phyloP scores from a whole-genome alignment of 495 filamentous ascomycete genomes.

The Aspergillus sparsus region DNA sequence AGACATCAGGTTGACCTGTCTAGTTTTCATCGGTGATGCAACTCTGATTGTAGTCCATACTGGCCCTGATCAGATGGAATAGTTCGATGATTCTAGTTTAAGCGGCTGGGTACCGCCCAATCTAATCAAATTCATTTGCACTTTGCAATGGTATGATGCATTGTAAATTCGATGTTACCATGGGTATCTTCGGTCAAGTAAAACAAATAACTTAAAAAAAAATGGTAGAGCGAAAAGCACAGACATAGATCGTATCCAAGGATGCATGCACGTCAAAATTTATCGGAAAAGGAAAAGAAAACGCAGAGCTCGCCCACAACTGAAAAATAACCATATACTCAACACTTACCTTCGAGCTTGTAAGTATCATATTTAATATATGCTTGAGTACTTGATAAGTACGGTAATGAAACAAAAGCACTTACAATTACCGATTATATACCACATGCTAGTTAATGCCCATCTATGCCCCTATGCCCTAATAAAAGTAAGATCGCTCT shows the following conservation, averaged over 20 bases:
- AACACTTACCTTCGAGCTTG: too few relatives aligned
- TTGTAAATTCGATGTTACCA: constrained; percentile 21
- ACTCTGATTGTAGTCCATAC: constrained; percentile 4
- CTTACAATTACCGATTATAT: too few relatives aligned
- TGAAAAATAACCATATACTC: too few relatives aligned
- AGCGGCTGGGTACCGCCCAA: constrained; percentile 8
- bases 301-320: too few relatives aligned
- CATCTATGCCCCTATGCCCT: too few relatives aligned
- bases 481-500: too few relatives aligned
- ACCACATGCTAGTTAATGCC: too few relatives aligned
- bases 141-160: neutral
- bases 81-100: constrained; percentile 13
- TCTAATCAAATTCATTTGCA: constrained; percentile 18
- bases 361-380: too few relatives aligned
- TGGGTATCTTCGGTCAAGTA: constrained; percentile 32
- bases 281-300: neutral
- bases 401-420: too few relatives aligned
- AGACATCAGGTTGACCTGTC: constrained; percentile 6
- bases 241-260: constrained; percentile 26
- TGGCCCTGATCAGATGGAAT: constrained; percentile 12
- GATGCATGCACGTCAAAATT: constrained; percentile 15
- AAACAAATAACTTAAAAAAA: neutral
- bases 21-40: constrained; percentile 11
- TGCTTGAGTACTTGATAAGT: too few relatives aligned
- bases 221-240: neutral